These are phyloP conservation scores for Mentha longifolia DNA, from an alignment of 257 asterid species.

Conservation along the genomic window DNA sequence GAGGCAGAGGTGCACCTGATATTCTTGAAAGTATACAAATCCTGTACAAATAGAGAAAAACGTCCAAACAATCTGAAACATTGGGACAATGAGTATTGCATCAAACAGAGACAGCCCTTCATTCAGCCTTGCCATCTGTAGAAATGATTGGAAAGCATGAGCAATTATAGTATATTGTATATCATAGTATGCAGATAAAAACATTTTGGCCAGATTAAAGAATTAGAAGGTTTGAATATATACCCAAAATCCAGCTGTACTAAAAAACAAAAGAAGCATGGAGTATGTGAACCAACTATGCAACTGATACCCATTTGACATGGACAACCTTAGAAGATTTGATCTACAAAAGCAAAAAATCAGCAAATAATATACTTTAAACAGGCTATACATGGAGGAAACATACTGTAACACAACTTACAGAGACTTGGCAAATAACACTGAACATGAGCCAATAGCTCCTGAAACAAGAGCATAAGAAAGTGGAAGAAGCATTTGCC, in stretches of 20 bases:
- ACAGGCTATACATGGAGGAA: conserved; percentile 26
- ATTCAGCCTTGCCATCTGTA: conserved; percentile 94
- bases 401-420: conserved; percentile 47
- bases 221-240: conserved; percentile 28
- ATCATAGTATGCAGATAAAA: background rate
- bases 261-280: conserved; percentile 75
- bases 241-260: conserved; percentile 99
- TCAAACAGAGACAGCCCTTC: conserved; percentile 93
- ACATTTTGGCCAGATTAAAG: conserved; percentile 13
- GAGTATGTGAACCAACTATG: conserved; percentile 98
- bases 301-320: conserved; percentile 79
- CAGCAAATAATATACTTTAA: conserved; percentile 31
- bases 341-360: conserved; percentile 61
- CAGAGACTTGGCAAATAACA: conserved; percentile 94
- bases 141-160: conserved; percentile 30
- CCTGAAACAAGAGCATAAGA: conserved; percentile 97
- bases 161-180: conserved; percentile 25
- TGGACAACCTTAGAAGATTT: conserved; percentile 82
- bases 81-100: conserved; percentile 95
- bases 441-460: conserved; percentile 95
- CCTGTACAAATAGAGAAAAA: conserved; percentile 98
- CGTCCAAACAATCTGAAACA: conserved; percentile 99
- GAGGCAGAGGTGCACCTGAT: conserved; percentile 65
- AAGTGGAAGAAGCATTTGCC: conserved; percentile 94
- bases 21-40: conserved; percentile 93